phyloP scores from a whole-genome alignment of 257 asterid species.

The Haberlea rhodopensis region DNA sequence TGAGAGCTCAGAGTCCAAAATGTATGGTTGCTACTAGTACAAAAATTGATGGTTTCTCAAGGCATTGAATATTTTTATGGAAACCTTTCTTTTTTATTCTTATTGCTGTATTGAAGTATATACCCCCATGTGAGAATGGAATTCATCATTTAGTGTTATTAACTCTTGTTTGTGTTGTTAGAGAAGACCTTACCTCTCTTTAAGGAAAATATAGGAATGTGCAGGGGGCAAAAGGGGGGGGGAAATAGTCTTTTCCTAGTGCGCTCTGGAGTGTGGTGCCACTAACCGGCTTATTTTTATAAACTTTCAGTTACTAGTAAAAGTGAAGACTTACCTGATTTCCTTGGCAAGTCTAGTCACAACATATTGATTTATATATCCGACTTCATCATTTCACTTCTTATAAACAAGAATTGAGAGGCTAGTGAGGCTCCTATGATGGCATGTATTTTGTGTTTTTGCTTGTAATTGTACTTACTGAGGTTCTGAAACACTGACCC shows the following conservation, averaged over 20 bases:
- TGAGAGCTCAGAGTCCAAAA: neutral
- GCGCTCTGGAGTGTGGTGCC: neutral
- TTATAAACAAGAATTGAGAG: constrained; percentile 6
- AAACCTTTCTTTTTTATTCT: neutral
- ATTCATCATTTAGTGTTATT: neutral
- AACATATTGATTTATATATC: neutral
- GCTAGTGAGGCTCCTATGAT: neutral
- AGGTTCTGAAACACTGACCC: constrained; percentile 1
- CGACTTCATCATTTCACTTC: neutral
- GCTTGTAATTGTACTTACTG: constrained; percentile 2
- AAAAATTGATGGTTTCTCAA: neutral
- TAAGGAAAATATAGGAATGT: neutral
- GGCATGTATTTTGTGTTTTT: neutral
- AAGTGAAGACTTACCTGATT: neutral
- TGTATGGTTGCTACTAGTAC: neutral
- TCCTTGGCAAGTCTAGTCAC: neutral
- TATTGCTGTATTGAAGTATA: neutral
- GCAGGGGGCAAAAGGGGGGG: neutral
- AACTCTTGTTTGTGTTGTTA: neutral
- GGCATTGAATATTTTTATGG: neutral
- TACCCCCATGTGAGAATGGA: neutral
- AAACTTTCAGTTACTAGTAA: neutral
- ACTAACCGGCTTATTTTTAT: neutral
- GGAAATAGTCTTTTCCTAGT: too few relatives aligned
- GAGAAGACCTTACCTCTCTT: neutral